Conservation (phyloP, 2,329 filamentous ascomycete species). For the Colletotrichum simmondsii region DNA sequence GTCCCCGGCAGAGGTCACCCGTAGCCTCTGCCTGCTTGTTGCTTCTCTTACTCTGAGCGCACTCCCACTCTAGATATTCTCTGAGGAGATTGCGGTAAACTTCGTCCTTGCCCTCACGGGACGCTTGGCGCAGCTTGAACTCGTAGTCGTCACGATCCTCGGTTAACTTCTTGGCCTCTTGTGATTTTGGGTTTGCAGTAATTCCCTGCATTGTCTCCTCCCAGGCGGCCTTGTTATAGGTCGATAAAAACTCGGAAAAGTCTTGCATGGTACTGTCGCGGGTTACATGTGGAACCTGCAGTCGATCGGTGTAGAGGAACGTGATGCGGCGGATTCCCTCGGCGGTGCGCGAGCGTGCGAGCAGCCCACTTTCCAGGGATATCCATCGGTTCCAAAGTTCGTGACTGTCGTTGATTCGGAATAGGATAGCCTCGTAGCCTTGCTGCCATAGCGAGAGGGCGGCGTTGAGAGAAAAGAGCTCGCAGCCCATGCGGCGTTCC, state of each 20-base stretch:
- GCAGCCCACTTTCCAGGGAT: slow-evolving; percentile 75
- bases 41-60: slow-evolving; percentile 68
- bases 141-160: slow-evolving; percentile 76
- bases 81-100: slow-evolving; percentile 62
- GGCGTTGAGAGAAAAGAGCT: slow-evolving; percentile 76
- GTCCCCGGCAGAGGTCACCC: slow-evolving; percentile 66
- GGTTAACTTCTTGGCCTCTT: slow-evolving; percentile 72
- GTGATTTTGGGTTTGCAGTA: slow-evolving; percentile 64
- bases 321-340: slow-evolving; percentile 73
- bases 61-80: slow-evolving; percentile 90
- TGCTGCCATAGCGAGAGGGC: slow-evolving; percentile 78
- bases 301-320: slow-evolving; percentile 75
- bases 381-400: slow-evolving; percentile 84
- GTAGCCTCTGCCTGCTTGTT: slow-evolving; percentile 56
- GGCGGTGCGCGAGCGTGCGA: slow-evolving; percentile 65
- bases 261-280: slow-evolving; percentile 81
- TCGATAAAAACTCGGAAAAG: slow-evolving; percentile 80
- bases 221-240: slow-evolving; percentile 76
- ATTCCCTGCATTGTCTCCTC: slow-evolving; percentile 78
- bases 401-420: slow-evolving; percentile 81
- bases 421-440: slow-evolving; percentile 77
- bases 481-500: slow-evolving; percentile 74
- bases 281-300: slow-evolving; percentile 77
- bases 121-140: slow-evolving; percentile 70
- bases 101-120: slow-evolving; percentile 64